phyloP scores from a whole-genome alignment of 805 yeast species.

The Candida maris region DNA sequence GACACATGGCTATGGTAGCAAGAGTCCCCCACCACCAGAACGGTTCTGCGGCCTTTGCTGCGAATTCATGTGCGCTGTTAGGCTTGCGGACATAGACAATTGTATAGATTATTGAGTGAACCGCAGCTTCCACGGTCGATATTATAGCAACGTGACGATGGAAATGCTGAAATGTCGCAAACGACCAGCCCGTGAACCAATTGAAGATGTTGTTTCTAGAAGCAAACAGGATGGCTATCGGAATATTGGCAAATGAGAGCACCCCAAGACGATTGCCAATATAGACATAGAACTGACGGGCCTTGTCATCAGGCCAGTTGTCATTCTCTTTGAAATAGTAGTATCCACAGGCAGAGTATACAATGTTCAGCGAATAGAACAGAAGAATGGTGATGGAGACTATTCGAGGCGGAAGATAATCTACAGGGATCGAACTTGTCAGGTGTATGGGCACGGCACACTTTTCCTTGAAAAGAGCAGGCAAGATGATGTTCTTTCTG shows the following conservation, averaged over 20 bases:
- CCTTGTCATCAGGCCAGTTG: not conserved
- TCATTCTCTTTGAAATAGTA: not conserved
- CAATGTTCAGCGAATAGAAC: not conserved
- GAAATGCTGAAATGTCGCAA: constrained; percentile 1
- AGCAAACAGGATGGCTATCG: constrained; percentile 1
- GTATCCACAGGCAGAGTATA: not conserved
- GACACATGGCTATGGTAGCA: not conserved
- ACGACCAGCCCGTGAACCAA: constrained; percentile 1
- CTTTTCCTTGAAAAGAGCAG: constrained; percentile 1
- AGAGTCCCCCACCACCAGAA: not conserved
- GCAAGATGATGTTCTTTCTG: no score
- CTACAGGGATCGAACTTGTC: not conserved
- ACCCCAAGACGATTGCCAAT: not conserved
- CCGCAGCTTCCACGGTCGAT: not conserved
- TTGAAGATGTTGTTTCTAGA: not conserved
- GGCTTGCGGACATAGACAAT: constrained; percentile 1
- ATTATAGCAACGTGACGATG: constrained; percentile 1
- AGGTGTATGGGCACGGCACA: not conserved
- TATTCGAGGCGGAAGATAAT: constrained; percentile 1
- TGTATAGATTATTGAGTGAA: constrained; percentile 1
- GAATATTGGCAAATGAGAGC: not conserved
- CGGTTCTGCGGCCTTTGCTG: not conserved
- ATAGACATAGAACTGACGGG: not conserved
- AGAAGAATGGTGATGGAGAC: constrained; percentile 1
- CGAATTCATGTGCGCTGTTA: not conserved